Percentiles rank a stretch among this genome's conserved stretches.
Conservation (phyloP, 371 early-diverging fungal species). For the Mortierella sp. region DNA sequence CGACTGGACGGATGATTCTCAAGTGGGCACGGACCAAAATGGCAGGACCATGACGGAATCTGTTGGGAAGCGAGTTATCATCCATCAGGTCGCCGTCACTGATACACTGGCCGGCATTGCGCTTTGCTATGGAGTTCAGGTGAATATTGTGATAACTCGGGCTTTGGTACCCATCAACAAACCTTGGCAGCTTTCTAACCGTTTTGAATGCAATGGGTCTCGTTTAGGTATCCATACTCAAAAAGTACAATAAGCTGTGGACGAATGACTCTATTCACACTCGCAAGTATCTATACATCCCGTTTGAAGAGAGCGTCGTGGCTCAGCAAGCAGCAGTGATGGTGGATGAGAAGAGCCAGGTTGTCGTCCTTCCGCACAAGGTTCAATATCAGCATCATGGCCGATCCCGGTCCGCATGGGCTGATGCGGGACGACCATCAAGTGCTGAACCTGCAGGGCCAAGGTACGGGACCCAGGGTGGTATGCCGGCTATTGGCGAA, state of each 20-base stretch:
- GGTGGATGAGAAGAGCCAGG: conserved; percentile 38
- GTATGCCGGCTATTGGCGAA: neutral
- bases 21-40: neutral
- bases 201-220: neutral
- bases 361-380: conserved; percentile 34
- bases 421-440: no score
- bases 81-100: conserved; percentile 45
- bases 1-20: neutral
- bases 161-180: no score
- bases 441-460: no score
- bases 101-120: conserved; percentile 58
- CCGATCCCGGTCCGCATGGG: conserved; percentile 8
- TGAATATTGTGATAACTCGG: conserved; percentile 4
- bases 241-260: conserved; percentile 58
- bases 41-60: conserved; percentile 1
- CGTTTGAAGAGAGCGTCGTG: conserved; percentile 55
- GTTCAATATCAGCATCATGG: conserved; percentile 7
- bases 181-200: no score
- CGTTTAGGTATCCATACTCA: conserved; percentile 47
- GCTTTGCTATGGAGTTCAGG: conserved; percentile 57
- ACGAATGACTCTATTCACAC: conserved; percentile 59
- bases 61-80: conserved; percentile 48
- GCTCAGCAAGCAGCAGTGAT: conserved; percentile 21
- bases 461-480: no score
- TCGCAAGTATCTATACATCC: conserved; percentile 57